Evolutionary conservation across 805 yeast species (phyloP), one percentile per base, ranked within the genome.

Genomic region (Saturnispora mendoncae): DNA sequence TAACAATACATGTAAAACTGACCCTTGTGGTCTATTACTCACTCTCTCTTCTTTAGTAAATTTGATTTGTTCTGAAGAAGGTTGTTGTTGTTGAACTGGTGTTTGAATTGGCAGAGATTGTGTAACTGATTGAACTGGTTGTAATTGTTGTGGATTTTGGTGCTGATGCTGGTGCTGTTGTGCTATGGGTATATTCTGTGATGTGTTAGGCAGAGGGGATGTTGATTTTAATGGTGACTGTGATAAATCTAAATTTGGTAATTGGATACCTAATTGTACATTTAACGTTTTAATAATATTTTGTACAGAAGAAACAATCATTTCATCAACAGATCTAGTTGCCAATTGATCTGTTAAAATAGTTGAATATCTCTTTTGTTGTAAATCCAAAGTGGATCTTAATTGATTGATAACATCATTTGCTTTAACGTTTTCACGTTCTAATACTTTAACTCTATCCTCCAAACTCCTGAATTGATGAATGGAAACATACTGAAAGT

Each of bases 1-100:
- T 20, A 84, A 60, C 32, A 82, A 62, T 3, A 83, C 90, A 53
- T 80, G 87, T 57, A 80, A 76, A 19, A 57, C 57, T 2, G 65
- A 57, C 2, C 62, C 64, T 3, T 53, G 42, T 3, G 66, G 66
- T 39, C 66, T 50, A 20, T 55, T 53, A 15, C 47, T 17, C 4
- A 53, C 33, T 19, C 50, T 38, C 33, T 46, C 45, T 25, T 46
- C 47, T 38, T 44, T 45, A 6, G 40, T 14, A 10, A 39, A 17
- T n/a, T 32, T 18, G 17, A 18, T 29, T 15, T 20, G 12, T 14
- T 7, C 19, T 30, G 33, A 17, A 15, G 6, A n/a, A 5, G 17
- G 6, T 6, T 14, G 20, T 15, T 15, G 20, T 17, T 30, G 33
- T 17, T 9, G n/a, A n/a, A n/a, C n/a, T n/a, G n/a, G n/a, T n/a